A percentile compares a stretch with the other conserved stretches of the same genome.
Conservation (phyloP, 306 rosid genomes). For the Pueraria montana region DNA sequence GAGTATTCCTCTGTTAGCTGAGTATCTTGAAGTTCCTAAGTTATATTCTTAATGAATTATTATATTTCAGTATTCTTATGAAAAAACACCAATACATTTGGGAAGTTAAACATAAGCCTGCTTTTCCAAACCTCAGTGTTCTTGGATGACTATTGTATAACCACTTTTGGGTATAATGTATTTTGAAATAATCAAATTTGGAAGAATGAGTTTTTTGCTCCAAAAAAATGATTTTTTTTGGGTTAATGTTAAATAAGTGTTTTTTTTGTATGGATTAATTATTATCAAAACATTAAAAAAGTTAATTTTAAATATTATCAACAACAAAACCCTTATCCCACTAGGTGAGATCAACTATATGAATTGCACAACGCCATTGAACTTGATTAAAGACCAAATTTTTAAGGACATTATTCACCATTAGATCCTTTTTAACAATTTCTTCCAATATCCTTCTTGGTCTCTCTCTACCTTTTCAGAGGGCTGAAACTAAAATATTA, state of each 20-base stretch:
- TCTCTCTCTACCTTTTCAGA: not conserved
- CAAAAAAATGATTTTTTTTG: not conserved
- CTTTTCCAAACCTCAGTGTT: not conserved
- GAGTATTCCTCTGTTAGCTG: too few species aligned
- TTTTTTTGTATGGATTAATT: not conserved
- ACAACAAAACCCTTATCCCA: not conserved
- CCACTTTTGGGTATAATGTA: not conserved
- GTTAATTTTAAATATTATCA: not conserved
- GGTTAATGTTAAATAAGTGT: not conserved
- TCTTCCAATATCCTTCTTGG: not conserved
- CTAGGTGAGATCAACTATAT: not conserved
- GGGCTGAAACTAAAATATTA: not conserved
- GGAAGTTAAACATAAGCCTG: not conserved
- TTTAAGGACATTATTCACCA: not conserved
- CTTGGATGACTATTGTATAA: not conserved
- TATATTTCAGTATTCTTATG: slow-evolving; percentile 14
- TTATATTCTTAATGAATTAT: slow-evolving; percentile 20
- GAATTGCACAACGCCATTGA: not conserved
- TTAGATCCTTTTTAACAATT: not conserved
- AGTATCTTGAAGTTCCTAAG: slow-evolving; percentile 7
- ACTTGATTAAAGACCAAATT: not conserved
- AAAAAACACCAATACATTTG: slow-evolving; percentile 25
- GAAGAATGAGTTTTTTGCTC: not conserved
- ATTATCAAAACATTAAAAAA: not conserved
- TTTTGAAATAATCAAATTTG: not conserved